Conservation (phyloP, 108 stramenopile species). For the Pseudonitzschia multistriata region DNA sequence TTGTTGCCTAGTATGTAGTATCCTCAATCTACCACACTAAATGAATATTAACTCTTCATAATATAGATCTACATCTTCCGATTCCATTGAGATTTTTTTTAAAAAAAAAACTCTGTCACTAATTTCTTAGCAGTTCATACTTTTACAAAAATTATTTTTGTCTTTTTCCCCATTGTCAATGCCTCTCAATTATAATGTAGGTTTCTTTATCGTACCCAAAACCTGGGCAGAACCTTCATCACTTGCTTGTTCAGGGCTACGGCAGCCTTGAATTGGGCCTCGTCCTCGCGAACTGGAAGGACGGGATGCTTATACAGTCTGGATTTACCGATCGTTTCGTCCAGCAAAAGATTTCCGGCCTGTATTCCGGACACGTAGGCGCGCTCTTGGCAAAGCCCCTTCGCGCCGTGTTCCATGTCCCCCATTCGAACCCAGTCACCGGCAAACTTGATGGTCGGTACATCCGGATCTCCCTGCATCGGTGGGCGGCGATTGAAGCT, state of each 20-base stretch:
- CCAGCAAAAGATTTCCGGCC: slow-evolving; percentile 78
- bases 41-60: too few relatives aligned
- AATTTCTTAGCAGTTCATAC: too few relatives aligned
- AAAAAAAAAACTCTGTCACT: too few relatives aligned
- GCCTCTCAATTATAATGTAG: not conserved
- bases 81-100: too few relatives aligned
- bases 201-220: slow-evolving; percentile 62
- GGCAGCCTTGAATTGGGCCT: slow-evolving; percentile 68
- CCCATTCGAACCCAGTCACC: slow-evolving; percentile 95
- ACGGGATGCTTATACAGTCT: slow-evolving; percentile 50
- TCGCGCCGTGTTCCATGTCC: slow-evolving; percentile 89
- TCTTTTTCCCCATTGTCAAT: too few relatives aligned
- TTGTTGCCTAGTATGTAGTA: too few relatives aligned
- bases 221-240: slow-evolving; percentile 72
- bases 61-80: too few relatives aligned
- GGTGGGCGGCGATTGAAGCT: slow-evolving; percentile 77
- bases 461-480: slow-evolving; percentile 61
- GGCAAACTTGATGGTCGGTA: slow-evolving; percentile 77
- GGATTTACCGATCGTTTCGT: slow-evolving; percentile 22
- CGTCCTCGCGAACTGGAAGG: slow-evolving; percentile 88
- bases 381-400: slow-evolving; percentile 92
- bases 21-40: too few relatives aligned
- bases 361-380: slow-evolving; percentile 88
- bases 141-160: not conserved
- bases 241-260: slow-evolving; percentile 70